Percentiles rank a stretch among this genome's conserved stretches.
Evolutionary conservation across 129 eudicot species (phyloP).

Genomic region (Chrysanthemum lavandulifolium): DNA sequence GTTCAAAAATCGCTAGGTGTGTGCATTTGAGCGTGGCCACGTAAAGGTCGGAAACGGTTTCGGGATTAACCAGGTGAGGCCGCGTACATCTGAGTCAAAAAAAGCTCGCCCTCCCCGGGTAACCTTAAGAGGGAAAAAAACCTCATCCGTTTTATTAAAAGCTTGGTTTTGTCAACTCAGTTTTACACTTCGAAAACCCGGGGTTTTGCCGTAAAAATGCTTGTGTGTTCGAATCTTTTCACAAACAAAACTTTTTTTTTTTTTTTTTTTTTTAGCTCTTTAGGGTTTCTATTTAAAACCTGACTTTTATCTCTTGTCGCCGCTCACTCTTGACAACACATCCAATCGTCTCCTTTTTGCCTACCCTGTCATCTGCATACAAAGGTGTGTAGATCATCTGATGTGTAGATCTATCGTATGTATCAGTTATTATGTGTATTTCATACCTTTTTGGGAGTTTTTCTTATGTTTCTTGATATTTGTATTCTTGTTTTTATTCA

Average conservation of each 20-base stretch:
- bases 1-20: too few relatives aligned
- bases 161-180: slow-evolving; percentile 2
- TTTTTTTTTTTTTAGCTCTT: not conserved
- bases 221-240: slow-evolving; percentile 7
- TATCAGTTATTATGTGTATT: not conserved
- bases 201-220: not conserved
- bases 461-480: too few relatives aligned
- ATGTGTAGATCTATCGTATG: not conserved
- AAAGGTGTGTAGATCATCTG: slow-evolving; percentile 11
- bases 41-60: too few relatives aligned
- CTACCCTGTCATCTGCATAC: not conserved
- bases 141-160: not conserved
- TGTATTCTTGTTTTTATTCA: too few relatives aligned
- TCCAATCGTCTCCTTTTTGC: not conserved
- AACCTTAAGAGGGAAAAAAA: too few relatives aligned
- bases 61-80: too few relatives aligned
- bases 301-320: not conserved
- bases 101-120: too few relatives aligned
- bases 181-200: not conserved
- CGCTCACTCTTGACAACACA: not conserved
- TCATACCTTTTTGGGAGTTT: not conserved
- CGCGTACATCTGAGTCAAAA: too few relatives aligned
- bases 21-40: too few relatives aligned
- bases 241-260: slow-evolving; percentile 3
- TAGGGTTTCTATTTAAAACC: slow-evolving; percentile 4